phyloP scores from a whole-genome alignment of 345 rosid species.

The Bruguiera sexangula region DNA sequence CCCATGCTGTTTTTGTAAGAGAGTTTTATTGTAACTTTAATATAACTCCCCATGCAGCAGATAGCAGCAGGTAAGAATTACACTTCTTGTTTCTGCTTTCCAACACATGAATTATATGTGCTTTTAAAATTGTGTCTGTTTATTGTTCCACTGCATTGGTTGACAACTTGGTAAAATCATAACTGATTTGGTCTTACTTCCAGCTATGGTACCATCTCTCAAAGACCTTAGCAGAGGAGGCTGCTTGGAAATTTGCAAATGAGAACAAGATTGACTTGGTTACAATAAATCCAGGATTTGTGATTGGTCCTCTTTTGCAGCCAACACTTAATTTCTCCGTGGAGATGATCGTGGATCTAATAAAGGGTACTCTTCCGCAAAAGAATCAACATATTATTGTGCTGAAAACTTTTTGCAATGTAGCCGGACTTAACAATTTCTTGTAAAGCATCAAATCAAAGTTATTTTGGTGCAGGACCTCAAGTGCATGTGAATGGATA shows the following conservation, averaged over 20 bases:
- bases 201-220: constrained; percentile 16
- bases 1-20: no score
- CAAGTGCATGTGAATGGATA: not conserved
- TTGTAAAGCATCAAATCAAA: not conserved
- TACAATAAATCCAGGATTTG: constrained; percentile 9
- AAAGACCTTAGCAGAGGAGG: constrained; percentile 17
- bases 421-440: no score
- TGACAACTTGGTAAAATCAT: not conserved
- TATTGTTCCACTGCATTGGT: not conserved
- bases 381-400: not conserved
- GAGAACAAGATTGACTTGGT: constrained; percentile 18
- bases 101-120: no score
- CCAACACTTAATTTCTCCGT: constrained; percentile 5
- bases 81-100: no score
- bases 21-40: no score
- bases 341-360: not conserved
- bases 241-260: constrained; percentile 23
- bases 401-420: no score
- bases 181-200: not conserved
- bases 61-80: no score
- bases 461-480: not conserved
- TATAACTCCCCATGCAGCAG: no score
- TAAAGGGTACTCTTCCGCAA: constrained; percentile 3
- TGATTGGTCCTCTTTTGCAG: constrained; percentile 19
- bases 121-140: no score